Evolutionary conservation across 768 basidiomycete genomes (phyloP).

Genomic region (Nidularia pulvinata): DNA sequence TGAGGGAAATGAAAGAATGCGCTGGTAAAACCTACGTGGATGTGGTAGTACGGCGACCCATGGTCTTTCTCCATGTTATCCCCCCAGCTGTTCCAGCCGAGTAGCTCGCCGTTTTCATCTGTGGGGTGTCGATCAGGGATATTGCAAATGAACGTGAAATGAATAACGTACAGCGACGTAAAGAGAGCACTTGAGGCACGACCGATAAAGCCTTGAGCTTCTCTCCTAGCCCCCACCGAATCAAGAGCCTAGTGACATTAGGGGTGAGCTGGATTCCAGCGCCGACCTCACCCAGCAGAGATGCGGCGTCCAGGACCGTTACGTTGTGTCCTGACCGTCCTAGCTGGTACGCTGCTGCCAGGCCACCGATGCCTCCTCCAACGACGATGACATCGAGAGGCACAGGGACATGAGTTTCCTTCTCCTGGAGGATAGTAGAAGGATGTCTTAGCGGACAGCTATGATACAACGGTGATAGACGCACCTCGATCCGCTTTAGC

Average conservation of each 20-base stretch:
- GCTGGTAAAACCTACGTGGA: slow-evolving; percentile 32
- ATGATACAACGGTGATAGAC: too few species aligned
- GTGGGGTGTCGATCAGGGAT: slow-evolving; percentile 12
- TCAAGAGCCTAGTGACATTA: slow-evolving; percentile 37
- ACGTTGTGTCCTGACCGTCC: slow-evolving; percentile 47
- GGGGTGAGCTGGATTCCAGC: slow-evolving; percentile 49
- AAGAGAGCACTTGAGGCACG: slow-evolving; percentile 32
- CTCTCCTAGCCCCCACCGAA: slow-evolving; percentile 49
- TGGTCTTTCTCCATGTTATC: slow-evolving; percentile 23
- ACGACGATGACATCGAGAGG: slow-evolving; percentile 50
- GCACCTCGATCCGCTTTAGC: too few species aligned
- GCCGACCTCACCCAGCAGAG: slow-evolving; percentile 38
- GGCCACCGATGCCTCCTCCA: slow-evolving; percentile 49
- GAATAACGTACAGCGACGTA: slow-evolving; percentile 36
- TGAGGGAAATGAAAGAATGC: slow-evolving; percentile 10
- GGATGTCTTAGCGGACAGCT: too few species aligned
- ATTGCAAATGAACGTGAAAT: background rate
- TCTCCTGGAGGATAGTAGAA: too few species aligned
- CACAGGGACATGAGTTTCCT: too few species aligned
- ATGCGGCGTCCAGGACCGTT: slow-evolving; percentile 43
- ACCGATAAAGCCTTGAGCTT: slow-evolving; percentile 34
- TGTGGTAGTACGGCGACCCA: slow-evolving; percentile 29
- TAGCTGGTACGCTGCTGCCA: slow-evolving; percentile 43
- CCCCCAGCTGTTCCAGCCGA: slow-evolving; percentile 28
- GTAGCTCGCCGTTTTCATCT: slow-evolving; percentile 26